Percentiles rank a stretch among this genome's conserved stretches.
Conservation (phyloP, 768 basidiomycete genomes). For the Lentinula lateritia region DNA sequence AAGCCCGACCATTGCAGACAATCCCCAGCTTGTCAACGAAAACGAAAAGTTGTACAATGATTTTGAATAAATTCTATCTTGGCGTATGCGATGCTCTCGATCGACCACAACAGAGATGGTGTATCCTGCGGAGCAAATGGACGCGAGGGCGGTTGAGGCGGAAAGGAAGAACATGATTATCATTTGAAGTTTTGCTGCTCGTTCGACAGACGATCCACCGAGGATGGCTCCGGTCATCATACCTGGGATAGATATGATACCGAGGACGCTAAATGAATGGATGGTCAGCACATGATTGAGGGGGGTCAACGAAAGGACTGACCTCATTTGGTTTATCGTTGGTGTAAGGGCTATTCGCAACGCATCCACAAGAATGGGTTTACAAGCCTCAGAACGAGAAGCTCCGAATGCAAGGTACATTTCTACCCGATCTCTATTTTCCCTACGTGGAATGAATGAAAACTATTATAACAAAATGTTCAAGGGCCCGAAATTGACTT, state of each 20-base stretch:
- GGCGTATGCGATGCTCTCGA: constrained; percentile 54
- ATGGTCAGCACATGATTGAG: neutral
- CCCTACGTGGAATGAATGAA: constrained; percentile 31
- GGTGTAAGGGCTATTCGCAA: constrained; percentile 78
- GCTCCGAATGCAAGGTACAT: constrained; percentile 85
- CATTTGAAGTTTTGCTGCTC: constrained; percentile 85
- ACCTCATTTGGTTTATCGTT: constrained; percentile 86
- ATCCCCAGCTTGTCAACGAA: neutral
- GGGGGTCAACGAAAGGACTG: constrained; percentile 2
- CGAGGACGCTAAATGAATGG: constrained; percentile 48
- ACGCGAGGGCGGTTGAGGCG: constrained; percentile 66
- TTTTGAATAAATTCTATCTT: constrained; percentile 54
- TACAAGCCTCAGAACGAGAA: constrained; percentile 76
- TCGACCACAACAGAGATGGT: constrained; percentile 65
- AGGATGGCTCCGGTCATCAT: constrained; percentile 94
- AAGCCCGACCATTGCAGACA: neutral
- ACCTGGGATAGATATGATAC: constrained; percentile 76
- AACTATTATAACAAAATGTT: too few species aligned
- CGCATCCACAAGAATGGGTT: constrained; percentile 72
- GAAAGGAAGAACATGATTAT: constrained; percentile 94
- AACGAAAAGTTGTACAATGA: constrained; percentile 2
- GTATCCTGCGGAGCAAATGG: constrained; percentile 57
- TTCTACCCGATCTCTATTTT: constrained; percentile 83
- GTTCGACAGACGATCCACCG: constrained; percentile 78
- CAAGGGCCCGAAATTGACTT: constrained; percentile 16